Percentiles rank a stretch among this genome's conserved stretches.
Conservation (phyloP, 208 protist genomes). For the Leishmania braziliensis region DNA sequence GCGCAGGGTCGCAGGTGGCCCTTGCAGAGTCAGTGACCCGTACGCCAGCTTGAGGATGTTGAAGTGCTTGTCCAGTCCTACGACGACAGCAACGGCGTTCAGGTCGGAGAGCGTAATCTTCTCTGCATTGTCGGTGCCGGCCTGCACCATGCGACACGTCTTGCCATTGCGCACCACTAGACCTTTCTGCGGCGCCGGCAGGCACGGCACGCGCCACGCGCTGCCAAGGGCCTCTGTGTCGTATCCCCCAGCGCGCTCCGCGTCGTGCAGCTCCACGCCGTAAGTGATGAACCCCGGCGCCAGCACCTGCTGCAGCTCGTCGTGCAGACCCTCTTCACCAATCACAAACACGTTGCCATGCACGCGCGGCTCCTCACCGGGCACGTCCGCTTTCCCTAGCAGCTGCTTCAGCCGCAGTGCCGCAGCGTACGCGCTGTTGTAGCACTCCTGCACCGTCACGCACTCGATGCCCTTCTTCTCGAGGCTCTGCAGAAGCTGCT, state of each 20-base stretch:
- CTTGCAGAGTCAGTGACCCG: conserved; percentile 50
- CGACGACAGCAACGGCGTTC: conserved; percentile 59
- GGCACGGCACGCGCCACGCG: conserved; percentile 33
- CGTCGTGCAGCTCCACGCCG: conserved; percentile 65
- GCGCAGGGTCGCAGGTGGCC: conserved; percentile 3
- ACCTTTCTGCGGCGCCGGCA: conserved; percentile 23
- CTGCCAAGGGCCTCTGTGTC: conserved; percentile 18
- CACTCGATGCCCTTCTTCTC: conserved; percentile 45
- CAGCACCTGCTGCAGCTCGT: conserved; percentile 61
- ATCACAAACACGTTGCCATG: conserved; percentile 76
- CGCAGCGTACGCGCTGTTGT: conserved; percentile 76
- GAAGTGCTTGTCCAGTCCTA: conserved; percentile 67
- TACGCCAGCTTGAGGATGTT: conserved; percentile 66
- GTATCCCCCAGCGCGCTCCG: conserved; percentile 50
- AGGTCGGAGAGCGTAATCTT: conserved; percentile 63
- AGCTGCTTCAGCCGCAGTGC: conserved; percentile 48
- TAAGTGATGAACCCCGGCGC: conserved; percentile 75
- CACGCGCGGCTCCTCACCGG: conserved; percentile 34
- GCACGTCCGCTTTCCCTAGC: conserved; percentile 17
- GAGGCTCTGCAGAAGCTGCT: conserved; percentile 37
- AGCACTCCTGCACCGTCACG: conserved; percentile 47
- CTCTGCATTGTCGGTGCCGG: conserved; percentile 17
- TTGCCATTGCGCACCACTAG: conserved; percentile 40
- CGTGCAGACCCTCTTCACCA: conserved; percentile 68
- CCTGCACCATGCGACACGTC: conserved; percentile 29